A percentile compares a stretch with the other conserved stretches of the same genome.
These are phyloP conservation scores for Kuraishia piskuri DNA, from an alignment of 805 yeast genomes.

Conservation along the genomic window DNA sequence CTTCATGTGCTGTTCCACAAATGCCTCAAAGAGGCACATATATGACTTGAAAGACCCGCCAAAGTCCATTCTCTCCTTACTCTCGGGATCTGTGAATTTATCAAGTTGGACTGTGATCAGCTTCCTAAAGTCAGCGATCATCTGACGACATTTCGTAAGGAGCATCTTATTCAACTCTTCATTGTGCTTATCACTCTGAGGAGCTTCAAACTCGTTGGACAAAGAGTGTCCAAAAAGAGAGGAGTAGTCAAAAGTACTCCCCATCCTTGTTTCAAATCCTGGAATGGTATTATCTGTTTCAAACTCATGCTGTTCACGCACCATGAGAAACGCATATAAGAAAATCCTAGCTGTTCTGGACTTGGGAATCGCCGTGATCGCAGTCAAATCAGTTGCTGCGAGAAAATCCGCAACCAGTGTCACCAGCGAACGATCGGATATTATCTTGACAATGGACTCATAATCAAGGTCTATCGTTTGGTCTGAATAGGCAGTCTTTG, in stretches of 20 bases:
- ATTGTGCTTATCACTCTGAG: not conserved
- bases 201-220: not conserved
- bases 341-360: not conserved
- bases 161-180: not conserved
- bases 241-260: not conserved
- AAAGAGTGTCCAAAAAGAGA: not conserved
- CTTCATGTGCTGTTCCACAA: not conserved
- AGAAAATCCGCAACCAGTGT: not conserved
- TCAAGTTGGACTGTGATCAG: not conserved
- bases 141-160: not conserved
- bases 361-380: not conserved
- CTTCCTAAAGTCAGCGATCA: not conserved
- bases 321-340: not conserved
- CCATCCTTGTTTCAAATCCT: not conserved
- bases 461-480: not conserved
- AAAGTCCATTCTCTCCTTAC: not conserved
- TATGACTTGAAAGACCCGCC: not conserved
- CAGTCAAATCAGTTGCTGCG: not conserved
- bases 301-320: not conserved
- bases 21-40: not conserved
- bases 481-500: not conserved
- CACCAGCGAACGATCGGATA: not conserved
- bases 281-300: not conserved
- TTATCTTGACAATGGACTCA: not conserved
- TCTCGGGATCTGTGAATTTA: not conserved